phyloP scores from a whole-genome alignment of 1,284 basidiomycete species.

The Trametes versicolor region DNA sequence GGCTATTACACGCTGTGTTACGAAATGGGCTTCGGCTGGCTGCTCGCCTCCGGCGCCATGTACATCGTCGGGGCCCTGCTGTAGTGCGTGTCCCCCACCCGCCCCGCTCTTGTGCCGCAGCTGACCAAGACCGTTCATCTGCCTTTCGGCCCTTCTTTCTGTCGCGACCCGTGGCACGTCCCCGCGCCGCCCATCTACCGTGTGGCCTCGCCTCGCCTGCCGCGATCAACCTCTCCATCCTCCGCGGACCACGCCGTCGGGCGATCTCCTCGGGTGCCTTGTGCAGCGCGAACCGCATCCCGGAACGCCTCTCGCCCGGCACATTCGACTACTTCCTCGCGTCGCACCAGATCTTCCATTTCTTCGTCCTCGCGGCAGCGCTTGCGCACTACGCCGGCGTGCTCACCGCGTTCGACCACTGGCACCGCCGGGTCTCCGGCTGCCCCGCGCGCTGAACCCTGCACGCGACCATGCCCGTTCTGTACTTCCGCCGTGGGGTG shows the following conservation, averaged over 20 bases:
- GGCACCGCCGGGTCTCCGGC: slow-evolving; percentile 52
- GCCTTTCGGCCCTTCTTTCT: slow-evolving; percentile 1
- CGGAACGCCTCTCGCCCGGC: slow-evolving; percentile 82
- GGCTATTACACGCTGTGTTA: slow-evolving; percentile 63
- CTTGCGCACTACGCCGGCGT: slow-evolving; percentile 77
- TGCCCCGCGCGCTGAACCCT: slow-evolving; percentile 28
- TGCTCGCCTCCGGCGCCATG: slow-evolving; percentile 71
- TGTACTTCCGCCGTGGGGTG: slow-evolving; percentile 15
- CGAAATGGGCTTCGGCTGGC: slow-evolving; percentile 77
- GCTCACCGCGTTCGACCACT: slow-evolving; percentile 63
- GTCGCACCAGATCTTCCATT: slow-evolving; percentile 91
- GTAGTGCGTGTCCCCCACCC: slow-evolving; percentile 68
- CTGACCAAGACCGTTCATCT: slow-evolving; percentile 21
- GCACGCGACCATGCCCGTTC: neutral
- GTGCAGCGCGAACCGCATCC: slow-evolving; percentile 82
- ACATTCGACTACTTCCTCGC: slow-evolving; percentile 84
- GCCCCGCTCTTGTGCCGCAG: slow-evolving; percentile 2
- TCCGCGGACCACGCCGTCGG: slow-evolving; percentile 10
- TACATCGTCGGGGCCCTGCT: slow-evolving; percentile 84
- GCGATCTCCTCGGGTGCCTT: slow-evolving; percentile 17
- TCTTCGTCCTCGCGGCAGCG: slow-evolving; percentile 83
- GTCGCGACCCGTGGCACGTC: slow-evolving; percentile 2
- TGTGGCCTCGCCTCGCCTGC: slow-evolving; percentile 4
- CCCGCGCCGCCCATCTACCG: neutral
- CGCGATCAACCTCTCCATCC: slow-evolving; percentile 36